Conservation (phyloP, 495 filamentous ascomycete species). For the Diplogelasinospora grovesii region DNA sequence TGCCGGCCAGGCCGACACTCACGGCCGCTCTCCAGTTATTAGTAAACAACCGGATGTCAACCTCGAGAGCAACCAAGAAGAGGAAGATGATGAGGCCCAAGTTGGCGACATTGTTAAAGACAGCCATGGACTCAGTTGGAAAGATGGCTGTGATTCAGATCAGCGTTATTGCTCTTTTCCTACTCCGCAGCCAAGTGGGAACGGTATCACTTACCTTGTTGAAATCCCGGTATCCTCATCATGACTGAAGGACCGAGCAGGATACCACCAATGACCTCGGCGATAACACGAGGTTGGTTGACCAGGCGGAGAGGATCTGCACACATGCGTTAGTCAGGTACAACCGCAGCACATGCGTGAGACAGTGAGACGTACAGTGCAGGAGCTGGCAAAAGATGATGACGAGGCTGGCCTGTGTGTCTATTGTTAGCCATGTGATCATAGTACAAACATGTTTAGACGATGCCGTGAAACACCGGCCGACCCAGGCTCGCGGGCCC, state of each 20-base stretch:
- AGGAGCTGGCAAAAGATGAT: slow-evolving; percentile 83
- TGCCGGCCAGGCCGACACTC: slow-evolving; percentile 77
- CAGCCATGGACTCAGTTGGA: slow-evolving; percentile 63
- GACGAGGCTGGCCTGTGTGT: slow-evolving; percentile 70
- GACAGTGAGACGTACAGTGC: slow-evolving; percentile 24
- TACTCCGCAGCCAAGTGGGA: not conserved
- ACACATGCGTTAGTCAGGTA: not conserved
- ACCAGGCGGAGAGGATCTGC: slow-evolving; percentile 68
- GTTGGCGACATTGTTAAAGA: slow-evolving; percentile 78
- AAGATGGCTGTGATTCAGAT: slow-evolving; percentile 53
- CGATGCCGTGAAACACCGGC: not conserved
- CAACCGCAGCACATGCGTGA: not conserved
- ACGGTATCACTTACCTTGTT: slow-evolving; percentile 53
- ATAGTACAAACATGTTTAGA: too few relatives aligned
- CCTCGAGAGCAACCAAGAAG: slow-evolving; percentile 89
- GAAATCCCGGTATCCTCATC: slow-evolving; percentile 78
- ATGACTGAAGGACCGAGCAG: slow-evolving; percentile 82
- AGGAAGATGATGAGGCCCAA: slow-evolving; percentile 85
- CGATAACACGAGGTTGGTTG: slow-evolving; percentile 88
- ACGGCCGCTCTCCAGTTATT: slow-evolving; percentile 82
- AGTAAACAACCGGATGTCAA: slow-evolving; percentile 77
- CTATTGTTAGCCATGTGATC: slow-evolving; percentile 16
- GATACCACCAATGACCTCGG: slow-evolving; percentile 92
- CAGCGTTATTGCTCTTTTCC: not conserved
- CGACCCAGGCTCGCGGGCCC: too few relatives aligned